Evolutionary conservation across 805 yeast species (phyloP), one percentile per base, ranked within the genome.

Genomic region (Brettanomyces bruxellensis): DNA sequence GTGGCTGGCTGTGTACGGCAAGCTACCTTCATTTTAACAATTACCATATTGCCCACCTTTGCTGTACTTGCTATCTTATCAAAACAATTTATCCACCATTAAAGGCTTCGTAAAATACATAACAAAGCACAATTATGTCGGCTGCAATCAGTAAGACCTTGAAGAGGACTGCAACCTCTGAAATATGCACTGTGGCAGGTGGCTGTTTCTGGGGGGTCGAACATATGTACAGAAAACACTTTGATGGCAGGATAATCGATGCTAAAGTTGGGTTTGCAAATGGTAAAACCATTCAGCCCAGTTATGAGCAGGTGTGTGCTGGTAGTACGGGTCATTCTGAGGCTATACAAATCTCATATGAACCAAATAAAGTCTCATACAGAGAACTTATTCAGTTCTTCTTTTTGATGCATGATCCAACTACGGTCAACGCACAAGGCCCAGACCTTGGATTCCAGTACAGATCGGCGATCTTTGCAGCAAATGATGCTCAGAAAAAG

Each of bases 321-420:
- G 91, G 90, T 28, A 69, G 71, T n/a, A 88, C 97, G 1, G 74
- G 78, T 40, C 79, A 62, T 58, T 95, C 95, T 4, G 99, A 91
- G 62, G 81, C 86, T 5, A 66, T 91, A 22, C 96, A 91, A 63
- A 70, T 91, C 11, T 72, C 91, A 1, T 93, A 77, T 57, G 90
- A 89, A 56, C 96, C 96, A 24, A 52, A 71, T 3, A 53, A 63
- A n/a, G 72, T 86, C 2, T 50, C 76, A 3, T 72, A 79, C 56
- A 75, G 66, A 47, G 86, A 83, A 28, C 66, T 91, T 40, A 65
- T 87, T 39, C 90, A 83, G 47, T 86, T 90, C 55, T 93, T 91
- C 70, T 90, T 88, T 70, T 73, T 83, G 57, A 87, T 88, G 62
- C 99, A 91, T 63, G 98, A 93, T 65, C 98, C 99, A 42, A 93